These are phyloP conservation scores for Pisolithus marmoratus DNA, from an alignment of 768 basidiomycete genomes.

Conservation along the genomic window DNA sequence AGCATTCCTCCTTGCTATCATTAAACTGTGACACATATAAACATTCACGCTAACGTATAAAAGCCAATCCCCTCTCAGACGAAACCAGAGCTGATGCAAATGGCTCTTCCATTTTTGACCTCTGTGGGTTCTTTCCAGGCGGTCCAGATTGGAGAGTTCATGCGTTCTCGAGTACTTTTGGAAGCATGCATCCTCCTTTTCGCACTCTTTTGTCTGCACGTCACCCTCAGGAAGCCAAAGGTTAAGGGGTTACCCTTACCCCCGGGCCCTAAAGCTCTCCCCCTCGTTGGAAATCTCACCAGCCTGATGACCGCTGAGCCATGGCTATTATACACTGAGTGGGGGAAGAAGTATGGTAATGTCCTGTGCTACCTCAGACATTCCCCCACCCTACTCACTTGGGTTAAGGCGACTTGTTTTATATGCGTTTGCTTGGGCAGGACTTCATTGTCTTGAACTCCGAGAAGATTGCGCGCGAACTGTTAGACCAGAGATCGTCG, in stretches of 20 bases:
- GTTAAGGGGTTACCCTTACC: constrained; percentile 13
- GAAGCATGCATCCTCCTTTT: neutral
- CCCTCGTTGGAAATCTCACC: constrained; percentile 23
- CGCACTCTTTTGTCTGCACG: constrained; percentile 4
- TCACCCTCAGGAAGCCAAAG: constrained; percentile 1
- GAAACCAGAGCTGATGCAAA: neutral
- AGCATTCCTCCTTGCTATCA: too few relatives aligned
- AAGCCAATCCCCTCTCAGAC: neutral
- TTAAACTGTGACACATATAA: too few relatives aligned
- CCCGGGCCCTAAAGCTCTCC: constrained; percentile 28
- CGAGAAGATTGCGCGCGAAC: constrained; percentile 19
- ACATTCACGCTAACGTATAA: neutral
- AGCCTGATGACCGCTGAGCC: constrained; percentile 22
- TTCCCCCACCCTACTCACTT: neutral
- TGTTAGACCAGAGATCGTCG: constrained; percentile 22
- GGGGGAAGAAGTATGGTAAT: constrained; percentile 29
- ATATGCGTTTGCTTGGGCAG: constrained; percentile 19
- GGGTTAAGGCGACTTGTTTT: constrained; percentile 15
- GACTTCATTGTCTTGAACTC: constrained; percentile 22
- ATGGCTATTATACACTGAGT: constrained; percentile 31
- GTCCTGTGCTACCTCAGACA: neutral
- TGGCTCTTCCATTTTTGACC: neutral
- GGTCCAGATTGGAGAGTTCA: neutral
- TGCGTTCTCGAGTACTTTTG: neutral
- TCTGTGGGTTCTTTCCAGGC: neutral